Conservation (phyloP, 345 rosid species). For the Raphanus sativus region DNA sequence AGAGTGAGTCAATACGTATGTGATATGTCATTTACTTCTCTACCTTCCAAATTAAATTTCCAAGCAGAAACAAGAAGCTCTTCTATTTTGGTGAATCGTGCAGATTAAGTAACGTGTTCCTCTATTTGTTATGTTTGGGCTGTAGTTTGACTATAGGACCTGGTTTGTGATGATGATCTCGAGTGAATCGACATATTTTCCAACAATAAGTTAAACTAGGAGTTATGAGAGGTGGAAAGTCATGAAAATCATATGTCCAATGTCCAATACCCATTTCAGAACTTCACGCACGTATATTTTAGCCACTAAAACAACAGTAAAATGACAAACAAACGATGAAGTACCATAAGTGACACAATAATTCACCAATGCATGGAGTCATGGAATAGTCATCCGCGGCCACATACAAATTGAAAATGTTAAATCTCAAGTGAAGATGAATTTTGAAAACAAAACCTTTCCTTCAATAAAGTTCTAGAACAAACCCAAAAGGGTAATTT, state of each 20-base stretch:
- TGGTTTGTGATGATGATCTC: neutral
- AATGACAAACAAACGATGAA: neutral
- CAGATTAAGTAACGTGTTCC: neutral
- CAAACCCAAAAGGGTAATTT: neutral
- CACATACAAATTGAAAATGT: neutral
- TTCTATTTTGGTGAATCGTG: neutral
- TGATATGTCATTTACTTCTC: neutral
- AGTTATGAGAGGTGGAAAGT: neutral
- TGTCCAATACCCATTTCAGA: neutral
- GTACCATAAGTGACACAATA: neutral
- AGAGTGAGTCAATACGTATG: neutral
- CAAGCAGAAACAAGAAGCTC: neutral
- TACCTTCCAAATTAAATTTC: neutral
- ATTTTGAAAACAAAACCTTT: neutral
- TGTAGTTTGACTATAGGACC: neutral
- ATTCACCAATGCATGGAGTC: neutral
- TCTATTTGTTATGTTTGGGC: neutral
- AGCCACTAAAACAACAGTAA: neutral
- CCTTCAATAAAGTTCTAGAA: neutral
- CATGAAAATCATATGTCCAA: neutral
- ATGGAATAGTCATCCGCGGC: neutral
- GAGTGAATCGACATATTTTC: neutral
- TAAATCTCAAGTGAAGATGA: neutral
- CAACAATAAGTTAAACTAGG: neutral
- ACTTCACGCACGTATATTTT: neutral